Base-by-base conservation (phyloP, 768 basidiomycete species). In the Tremella fuciformis region DNA sequence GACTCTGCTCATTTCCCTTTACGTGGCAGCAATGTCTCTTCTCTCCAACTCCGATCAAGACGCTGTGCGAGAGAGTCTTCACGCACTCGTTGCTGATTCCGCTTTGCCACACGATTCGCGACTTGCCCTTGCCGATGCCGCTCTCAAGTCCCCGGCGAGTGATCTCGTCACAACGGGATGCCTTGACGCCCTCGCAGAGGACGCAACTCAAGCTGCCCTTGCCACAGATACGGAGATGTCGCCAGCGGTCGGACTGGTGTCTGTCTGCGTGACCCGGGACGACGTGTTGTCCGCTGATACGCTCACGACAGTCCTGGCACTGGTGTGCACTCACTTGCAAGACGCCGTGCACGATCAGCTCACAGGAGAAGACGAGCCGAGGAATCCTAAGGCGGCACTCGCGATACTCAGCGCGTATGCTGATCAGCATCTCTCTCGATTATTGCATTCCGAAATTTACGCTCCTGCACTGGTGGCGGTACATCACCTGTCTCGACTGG, bases 251-350 rank as follows among this genome's bases (percentile, higher is more conserved):
- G 44, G 55, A 11, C 50, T 55, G 2, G 54, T 51, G 18, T n/a
- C 4, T 22, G 21, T 22, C 18, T 49, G 40, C 16, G 22, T 55
- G 8, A 37, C 8, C n/a, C 47, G 56, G 47, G 40, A 29, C 19
- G 53, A 53, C 58, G 41, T 57, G 50, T 37, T 69, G 2, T 71
- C 70, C 2, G 24, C 42, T 7, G 71, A 73, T 16, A 60, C 66
- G 2, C 46, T 63, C 16, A 58, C 71, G 37, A 69, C 69, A 13
- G 58, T 74, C 15, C 59, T 76, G 18, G 65, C 67, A 6, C 50
- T 72, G 8, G 61, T 67, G 15, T 63, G 60, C 29, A 76, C 74
- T 1, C 47, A 65, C 11, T 64, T 71, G 15, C 66, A 73, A 38
- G 67, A 69, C 24, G 42, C 67, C 1, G 56, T 60, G 11, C 49